phyloP scores from a whole-genome alignment of 331 rosid genomes.

The Telfairia occidentalis region DNA sequence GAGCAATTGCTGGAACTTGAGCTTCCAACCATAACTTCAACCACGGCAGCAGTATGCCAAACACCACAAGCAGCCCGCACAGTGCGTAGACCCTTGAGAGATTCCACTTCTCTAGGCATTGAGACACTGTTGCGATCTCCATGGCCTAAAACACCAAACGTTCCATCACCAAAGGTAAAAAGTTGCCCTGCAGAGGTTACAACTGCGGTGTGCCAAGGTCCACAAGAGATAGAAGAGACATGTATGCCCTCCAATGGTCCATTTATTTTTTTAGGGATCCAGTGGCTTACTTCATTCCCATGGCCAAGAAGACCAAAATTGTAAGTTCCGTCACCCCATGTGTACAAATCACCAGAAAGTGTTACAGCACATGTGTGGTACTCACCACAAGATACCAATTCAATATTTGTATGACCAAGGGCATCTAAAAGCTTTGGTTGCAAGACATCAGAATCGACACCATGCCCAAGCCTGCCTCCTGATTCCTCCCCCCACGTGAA shows the following conservation, averaged over 20 bases:
- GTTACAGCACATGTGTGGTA: conserved; percentile 97
- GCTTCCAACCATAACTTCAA: conserved; percentile 97
- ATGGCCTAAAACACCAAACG: conserved; percentile 96
- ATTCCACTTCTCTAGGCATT: conserved; percentile 92
- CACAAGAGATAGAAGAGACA: conserved; percentile 92
- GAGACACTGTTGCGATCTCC: conserved; percentile 79
- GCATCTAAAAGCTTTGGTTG: conserved; percentile 93
- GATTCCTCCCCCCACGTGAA: conserved; percentile 99
- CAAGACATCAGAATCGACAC: conserved; percentile 85
- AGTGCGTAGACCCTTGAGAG: conserved; percentile 94
- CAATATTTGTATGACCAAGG: conserved; percentile 72
- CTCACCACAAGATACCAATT: conserved; percentile 98
- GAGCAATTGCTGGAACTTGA: conserved; percentile 97
- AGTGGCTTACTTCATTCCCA: conserved; percentile 97
- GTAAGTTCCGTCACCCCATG: conserved; percentile 97
- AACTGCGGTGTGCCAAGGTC: conserved; percentile 99
- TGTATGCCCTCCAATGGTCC: conserved; percentile 97
- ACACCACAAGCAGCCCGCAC: conserved; percentile 99
- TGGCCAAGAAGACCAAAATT: conserved; percentile 96
- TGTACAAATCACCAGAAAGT: conserved; percentile 90
- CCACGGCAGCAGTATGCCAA: conserved; percentile 99
- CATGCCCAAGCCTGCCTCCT: conserved; percentile 99
- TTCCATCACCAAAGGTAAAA: conserved; percentile 95
- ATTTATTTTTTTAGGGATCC: conserved; percentile 92
- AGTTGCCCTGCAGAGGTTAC: conserved; percentile 96